Evolutionary conservation across 176 grass and related monocot species (phyloP), one percentile per base, ranked within the genome.

Genomic region (Eleusine indica): DNA sequence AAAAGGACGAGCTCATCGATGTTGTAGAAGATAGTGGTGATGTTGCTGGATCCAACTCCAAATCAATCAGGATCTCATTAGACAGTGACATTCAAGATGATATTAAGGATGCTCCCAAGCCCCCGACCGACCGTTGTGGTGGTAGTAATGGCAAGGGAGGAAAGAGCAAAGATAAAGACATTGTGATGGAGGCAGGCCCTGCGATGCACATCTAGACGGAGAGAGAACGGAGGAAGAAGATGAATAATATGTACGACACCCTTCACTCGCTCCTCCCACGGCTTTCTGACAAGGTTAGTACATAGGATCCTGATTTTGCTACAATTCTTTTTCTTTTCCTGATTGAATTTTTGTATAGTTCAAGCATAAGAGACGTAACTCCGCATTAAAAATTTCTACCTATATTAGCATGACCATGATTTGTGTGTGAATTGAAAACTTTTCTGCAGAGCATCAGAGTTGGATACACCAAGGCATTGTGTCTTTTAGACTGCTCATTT

Each of bases 141-240:
- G 0, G 10, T 0, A 18, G 15, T 14, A 25, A 16, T 0, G 16
- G 32, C 32, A 35, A n/a, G 44, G 44, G 9, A 35, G 32, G 32
- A 10, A 47, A 47, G 8, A 10, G 44, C 22, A 53, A 66, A 1
- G 13, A 52, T 1, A 42, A 78, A 38, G 56, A 42, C 29, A 11
- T 0, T 11, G 6, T 7, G 2, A 41, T 4, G 0, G 51, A 85
- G 15, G 52, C 39, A 0, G 80, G 80, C 0, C 65, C 73, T 1
- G 65, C 41, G 16, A 29, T 84, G 51, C 87, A 92, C n/a, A 80
- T 77, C 1, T 89, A 65, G 84, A 86, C 83, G 0, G 80, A 92
- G 83, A 86, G 80, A 79, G 75, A 86, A 54, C 62, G 90, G 40
- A 92, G 87, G 70, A 89, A 89, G 80, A 85, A 89, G 83, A 89